A percentile compares a stretch with the other conserved stretches of the same genome.
Conservation (phyloP, 495 filamentous ascomycete genomes). For the Penicillium odoratum region DNA sequence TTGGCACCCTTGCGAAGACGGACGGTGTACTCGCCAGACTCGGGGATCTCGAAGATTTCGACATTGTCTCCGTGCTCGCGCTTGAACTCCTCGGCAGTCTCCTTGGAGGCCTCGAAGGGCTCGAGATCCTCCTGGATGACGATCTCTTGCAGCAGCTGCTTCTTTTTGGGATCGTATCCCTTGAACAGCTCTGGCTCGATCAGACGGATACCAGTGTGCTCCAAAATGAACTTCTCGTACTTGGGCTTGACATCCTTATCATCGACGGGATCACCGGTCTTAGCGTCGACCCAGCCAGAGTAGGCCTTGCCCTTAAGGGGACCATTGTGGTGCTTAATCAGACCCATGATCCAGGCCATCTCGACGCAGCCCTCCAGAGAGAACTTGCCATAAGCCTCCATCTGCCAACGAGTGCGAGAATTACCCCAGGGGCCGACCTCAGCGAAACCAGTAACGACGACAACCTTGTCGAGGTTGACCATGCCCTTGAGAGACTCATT, state of each 20-base stretch:
- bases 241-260: slow-evolving; percentile 97
- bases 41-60: slow-evolving; percentile 93
- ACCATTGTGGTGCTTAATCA: slow-evolving; percentile 99
- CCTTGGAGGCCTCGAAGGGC: slow-evolving; percentile 95
- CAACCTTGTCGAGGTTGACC: slow-evolving; percentile 96
- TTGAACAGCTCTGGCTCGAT: slow-evolving; percentile 98
- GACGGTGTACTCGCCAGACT: slow-evolving; percentile 91
- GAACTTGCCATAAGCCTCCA: slow-evolving; percentile 96
- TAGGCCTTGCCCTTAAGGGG: slow-evolving; percentile 95
- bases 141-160: slow-evolving; percentile 96
- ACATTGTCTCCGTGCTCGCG: slow-evolving; percentile 96
- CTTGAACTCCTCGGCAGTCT: slow-evolving; percentile 96
- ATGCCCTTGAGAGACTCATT: slow-evolving; percentile 89
- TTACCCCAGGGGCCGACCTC: slow-evolving; percentile 99
- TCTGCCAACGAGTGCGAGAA: slow-evolving; percentile 96
- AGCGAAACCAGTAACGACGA: slow-evolving; percentile 95
- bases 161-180: slow-evolving; percentile 97
- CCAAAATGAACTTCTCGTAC: slow-evolving; percentile 94
- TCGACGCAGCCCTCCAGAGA: slow-evolving; percentile 97
- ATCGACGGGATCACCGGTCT: slow-evolving; percentile 91
- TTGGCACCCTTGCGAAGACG: slow-evolving; percentile 92
- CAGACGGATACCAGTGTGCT: slow-evolving; percentile 95
- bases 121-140: slow-evolving; percentile 96
- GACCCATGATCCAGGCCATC: slow-evolving; percentile 99
- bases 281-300: slow-evolving; percentile 94